Base-by-base conservation (phyloP, 441 rosid genomes). In the Raphanus hybrid region DNA sequence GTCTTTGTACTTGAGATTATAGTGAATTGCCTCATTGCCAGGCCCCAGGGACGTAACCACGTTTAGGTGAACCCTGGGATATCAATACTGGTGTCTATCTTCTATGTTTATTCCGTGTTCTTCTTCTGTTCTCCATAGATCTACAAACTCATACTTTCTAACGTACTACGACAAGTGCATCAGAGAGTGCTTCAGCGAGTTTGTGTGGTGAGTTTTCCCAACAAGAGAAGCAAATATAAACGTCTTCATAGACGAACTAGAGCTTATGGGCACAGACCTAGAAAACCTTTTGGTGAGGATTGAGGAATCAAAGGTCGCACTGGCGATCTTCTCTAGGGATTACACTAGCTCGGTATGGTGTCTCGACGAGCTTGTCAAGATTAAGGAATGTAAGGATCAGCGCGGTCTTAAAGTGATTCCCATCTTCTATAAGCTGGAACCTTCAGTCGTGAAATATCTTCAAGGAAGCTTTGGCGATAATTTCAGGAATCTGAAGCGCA, bases 311-410 rank as follows among this genome's bases (percentile, higher is more conserved):
- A 59, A 11, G 20, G 43, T 70, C 26, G 74, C 74, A 2, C 2
- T 70, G 12, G 74, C 23, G 35, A 57, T 70, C 12, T 70, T 70
- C 55, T 70, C 74, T 0, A 23, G 15, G 18, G 29, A 58, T 2
- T 70, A 70, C 23, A 57, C 64, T n/a, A 59, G 4, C 26, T 70
- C 74, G 4, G 37, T 11, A 2, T 70, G 74, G 74, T 70, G 74
- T 9, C 41, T 70, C 23, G 18, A 59, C 37, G 74, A 70, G 66
- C 39, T 70, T 18, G 74, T 14, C 2, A 70, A 58, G 64, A 70
- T 70, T 57, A 59, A 35, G 16, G 74, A 70, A 18, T 37, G 74
- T 20, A 16, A 6, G 9, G 54, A 23, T 23, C 11, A 35, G 2
- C 39, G 37, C 20, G 14, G 6, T 57, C 71, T 67, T 32, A 10